phyloP scores from a whole-genome alignment of 768 basidiomycete species.

The Pleurotus citrinopileatus region DNA sequence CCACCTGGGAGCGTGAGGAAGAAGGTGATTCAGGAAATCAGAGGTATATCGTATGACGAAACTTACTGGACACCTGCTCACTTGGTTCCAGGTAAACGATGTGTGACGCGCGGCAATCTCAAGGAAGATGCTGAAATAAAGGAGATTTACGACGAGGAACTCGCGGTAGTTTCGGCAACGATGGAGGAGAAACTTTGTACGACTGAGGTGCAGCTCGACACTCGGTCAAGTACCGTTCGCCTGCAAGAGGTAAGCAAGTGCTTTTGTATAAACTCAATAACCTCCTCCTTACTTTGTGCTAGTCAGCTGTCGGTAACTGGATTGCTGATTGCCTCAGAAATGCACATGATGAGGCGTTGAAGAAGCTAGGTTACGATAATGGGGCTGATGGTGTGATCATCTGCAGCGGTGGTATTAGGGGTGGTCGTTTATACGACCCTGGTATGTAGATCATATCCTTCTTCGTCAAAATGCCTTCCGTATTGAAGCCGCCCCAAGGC shows the following conservation, averaged over 20 bases:
- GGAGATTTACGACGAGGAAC: constrained; percentile 55
- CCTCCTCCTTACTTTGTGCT: not conserved
- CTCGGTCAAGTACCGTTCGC: constrained; percentile 70
- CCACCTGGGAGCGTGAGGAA: constrained; percentile 61
- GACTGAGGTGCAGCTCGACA: constrained; percentile 62
- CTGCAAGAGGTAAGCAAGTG: constrained; percentile 54
- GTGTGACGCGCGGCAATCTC: constrained; percentile 53
- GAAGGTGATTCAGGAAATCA: constrained; percentile 60
- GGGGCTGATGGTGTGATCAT: constrained; percentile 77
- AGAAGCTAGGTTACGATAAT: constrained; percentile 53
- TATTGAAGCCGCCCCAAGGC: no score
- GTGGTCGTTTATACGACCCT: constrained; percentile 81
- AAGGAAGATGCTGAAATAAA: constrained; percentile 54
- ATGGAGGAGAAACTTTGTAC: constrained; percentile 76
- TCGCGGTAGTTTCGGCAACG: constrained; percentile 66
- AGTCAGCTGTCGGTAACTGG: constrained; percentile 79
- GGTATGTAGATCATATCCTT: constrained; percentile 37
- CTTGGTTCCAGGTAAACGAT: constrained; percentile 55
- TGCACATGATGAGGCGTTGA: constrained; percentile 72
- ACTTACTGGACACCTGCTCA: not conserved
- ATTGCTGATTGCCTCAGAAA: constrained; percentile 82
- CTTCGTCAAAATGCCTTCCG: no score
- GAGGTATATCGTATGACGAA: constrained; percentile 38
- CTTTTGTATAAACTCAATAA: not conserved
- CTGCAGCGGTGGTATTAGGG: constrained; percentile 80